A percentile compares a stretch with the other conserved stretches of the same genome.
Evolutionary conservation across 1,284 basidiomycete genomes (phyloP).

Genomic region (Puccinia brachypodii): DNA sequence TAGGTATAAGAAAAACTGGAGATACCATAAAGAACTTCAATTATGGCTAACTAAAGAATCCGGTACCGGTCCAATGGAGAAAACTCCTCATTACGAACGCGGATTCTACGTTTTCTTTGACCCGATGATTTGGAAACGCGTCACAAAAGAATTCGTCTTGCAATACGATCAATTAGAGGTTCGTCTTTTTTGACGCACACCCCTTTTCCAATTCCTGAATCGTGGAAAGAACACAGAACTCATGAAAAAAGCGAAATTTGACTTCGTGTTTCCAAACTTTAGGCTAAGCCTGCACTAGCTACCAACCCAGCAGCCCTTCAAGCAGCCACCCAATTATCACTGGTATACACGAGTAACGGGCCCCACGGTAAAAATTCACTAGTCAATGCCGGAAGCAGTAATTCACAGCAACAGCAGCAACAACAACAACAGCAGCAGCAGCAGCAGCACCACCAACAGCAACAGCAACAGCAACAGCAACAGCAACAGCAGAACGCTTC

Average conservation of each 20-base stretch:
- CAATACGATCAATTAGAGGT: conserved; percentile 83
- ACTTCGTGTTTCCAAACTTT: no score
- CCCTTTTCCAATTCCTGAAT: not conserved
- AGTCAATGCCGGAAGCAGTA: not conserved
- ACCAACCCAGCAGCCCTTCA: conserved; percentile 43
- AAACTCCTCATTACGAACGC: conserved; percentile 83
- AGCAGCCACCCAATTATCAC: conserved; percentile 32
- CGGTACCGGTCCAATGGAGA: conserved; percentile 75
- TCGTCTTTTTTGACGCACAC: not conserved
- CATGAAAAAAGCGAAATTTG: not conserved
- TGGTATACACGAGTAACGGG: conserved; percentile 43
- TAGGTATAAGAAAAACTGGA: conserved; percentile 82
- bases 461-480: conserved; percentile 17
- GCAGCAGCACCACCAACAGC: not conserved
- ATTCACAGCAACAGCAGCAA: not conserved
- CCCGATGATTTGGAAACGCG: conserved; percentile 81
- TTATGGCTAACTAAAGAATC: conserved; percentile 95
- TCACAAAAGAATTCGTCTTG: conserved; percentile 70
- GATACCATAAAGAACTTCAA: conserved; percentile 92
- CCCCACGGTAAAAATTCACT: conserved; percentile 37
- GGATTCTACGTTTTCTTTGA: conserved; percentile 91
- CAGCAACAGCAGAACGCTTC: conserved; percentile 15
- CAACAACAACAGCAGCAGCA: not conserved
- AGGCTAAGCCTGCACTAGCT: conserved; percentile 47
- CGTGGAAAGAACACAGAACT: not conserved